Conservation (phyloP, 345 rosid genomes). For the Gossypium herbaceum region DNA sequence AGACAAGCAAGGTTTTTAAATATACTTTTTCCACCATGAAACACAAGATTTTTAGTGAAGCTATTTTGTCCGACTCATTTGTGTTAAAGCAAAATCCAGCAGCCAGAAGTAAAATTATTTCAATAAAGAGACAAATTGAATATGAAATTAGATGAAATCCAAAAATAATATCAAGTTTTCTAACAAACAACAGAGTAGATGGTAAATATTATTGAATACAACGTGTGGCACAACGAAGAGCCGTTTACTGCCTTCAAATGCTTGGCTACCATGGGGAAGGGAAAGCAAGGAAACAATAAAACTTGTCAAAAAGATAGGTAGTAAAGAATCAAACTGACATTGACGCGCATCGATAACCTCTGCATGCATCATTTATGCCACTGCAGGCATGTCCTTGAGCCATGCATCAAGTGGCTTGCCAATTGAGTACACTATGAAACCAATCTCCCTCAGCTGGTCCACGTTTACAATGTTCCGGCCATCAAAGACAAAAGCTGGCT, state of each 20-base stretch:
- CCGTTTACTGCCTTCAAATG: slow-evolving; percentile 23
- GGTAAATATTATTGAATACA: slow-evolving; percentile 16
- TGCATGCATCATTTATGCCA: slow-evolving; percentile 41
- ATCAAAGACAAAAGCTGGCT: slow-evolving; percentile 84
- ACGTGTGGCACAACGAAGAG: slow-evolving; percentile 27
- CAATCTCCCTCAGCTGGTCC: slow-evolving; percentile 70
- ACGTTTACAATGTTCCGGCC: slow-evolving; percentile 68
- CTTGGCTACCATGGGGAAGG: slow-evolving; percentile 23
- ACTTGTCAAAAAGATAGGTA: slow-evolving; percentile 15
- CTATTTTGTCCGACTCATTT: neutral
- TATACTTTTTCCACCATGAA: no score
- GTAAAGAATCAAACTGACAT: slow-evolving; percentile 28
- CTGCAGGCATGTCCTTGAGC: slow-evolving; percentile 96
- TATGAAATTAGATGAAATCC: slow-evolving; percentile 8
- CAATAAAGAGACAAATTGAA: neutral
- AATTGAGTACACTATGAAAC: slow-evolving; percentile 84
- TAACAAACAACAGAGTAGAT: slow-evolving; percentile 11
- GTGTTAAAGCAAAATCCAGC: neutral
- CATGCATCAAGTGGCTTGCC: slow-evolving; percentile 91
- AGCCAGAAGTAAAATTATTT: neutral
- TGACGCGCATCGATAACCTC: neutral
- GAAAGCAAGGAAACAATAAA: slow-evolving; percentile 25
- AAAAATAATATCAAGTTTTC: slow-evolving; percentile 17
- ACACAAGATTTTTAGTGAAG: no score
- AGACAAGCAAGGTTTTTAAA: no score